Base-by-base conservation (phyloP, 257 asterid genomes). In the Fraxinus pennsylvanica region DNA sequence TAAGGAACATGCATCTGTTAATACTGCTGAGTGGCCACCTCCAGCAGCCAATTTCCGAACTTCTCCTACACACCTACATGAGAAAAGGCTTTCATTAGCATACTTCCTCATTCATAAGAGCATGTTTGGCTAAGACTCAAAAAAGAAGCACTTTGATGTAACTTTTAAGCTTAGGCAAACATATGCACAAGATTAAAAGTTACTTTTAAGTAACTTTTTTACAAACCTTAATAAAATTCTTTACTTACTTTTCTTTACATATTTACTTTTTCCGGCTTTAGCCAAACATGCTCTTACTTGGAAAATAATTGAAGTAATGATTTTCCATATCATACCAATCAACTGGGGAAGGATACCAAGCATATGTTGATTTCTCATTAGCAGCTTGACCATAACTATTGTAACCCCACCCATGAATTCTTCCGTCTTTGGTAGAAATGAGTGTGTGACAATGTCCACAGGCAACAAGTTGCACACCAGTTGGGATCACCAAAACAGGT, bases 361-460 rank as follows among this genome's bases (percentile, higher is more conserved):
- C 96, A 74, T 93, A 96, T 1, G 96, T 92, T 5, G 95, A 88
- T 82, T 92, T 96, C 87, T 85, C 95, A 74, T 96, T 93, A 45
- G 99, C 97, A 1, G 99, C 99, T 85, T 96, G 99, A 32, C 99
- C 98, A 39, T 96, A 96, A 90, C 90, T 82, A 81, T 96, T 96
- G 87, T 96, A 96, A 77, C 99, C 99, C 97, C 98, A 96, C 68
- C 99, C 98, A 35, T 87, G 90, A 71, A 96, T 93, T 84, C 98
- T 88, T 78, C 98, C 99, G 79, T 96, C 97, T 43, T 78, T 89
- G 15, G 97, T 91, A 78, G 87, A 92, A 74, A 93, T 88, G 36
- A 96, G 97, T 0, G 98, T 96, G 90, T 93, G 98, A 45, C 92
- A 93, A 86, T 96, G 97, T 27, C 97, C 99, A 79, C 99, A 96